A percentile compares a stretch with the other conserved stretches of the same genome.
Evolutionary conservation across 2,329 filamentous ascomycete species (phyloP).

Genomic region (Scedosporium minutisporum): DNA sequence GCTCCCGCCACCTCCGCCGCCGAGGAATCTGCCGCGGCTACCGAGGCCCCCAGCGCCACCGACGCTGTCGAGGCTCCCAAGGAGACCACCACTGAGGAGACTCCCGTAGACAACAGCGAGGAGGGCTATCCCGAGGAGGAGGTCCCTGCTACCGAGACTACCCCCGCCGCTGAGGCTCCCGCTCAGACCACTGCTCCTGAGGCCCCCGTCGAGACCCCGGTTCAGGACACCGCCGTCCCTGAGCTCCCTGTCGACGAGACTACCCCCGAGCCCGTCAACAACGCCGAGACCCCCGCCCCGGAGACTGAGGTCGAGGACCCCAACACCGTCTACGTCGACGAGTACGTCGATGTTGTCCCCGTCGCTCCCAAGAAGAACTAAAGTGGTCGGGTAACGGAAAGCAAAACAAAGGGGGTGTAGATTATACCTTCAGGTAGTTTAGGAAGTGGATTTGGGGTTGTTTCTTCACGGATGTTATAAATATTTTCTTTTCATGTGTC

Average conservation of each 20-base stretch:
- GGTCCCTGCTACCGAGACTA: slow-evolving; percentile 5
- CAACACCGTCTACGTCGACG: slow-evolving; percentile 14
- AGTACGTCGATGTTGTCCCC: slow-evolving; percentile 4
- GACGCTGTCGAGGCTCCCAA: slow-evolving; percentile 18
- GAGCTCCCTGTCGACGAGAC: slow-evolving; percentile 17
- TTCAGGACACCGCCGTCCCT: slow-evolving; percentile 12
- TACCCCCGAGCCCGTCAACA: slow-evolving; percentile 13
- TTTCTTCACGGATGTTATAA: background rate
- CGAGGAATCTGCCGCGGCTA: slow-evolving; percentile 18
- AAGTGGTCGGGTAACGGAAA: background rate
- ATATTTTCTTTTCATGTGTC: slow-evolving; percentile 1
- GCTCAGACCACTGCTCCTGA: background rate
- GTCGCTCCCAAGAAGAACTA: slow-evolving; percentile 19
- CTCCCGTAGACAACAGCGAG: slow-evolving; percentile 10
- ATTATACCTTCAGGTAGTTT: background rate
- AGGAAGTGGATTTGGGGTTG: background rate
- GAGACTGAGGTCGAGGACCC: slow-evolving; percentile 28
- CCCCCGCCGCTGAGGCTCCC: slow-evolving; percentile 11
- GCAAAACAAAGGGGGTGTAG: background rate
- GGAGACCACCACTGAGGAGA: slow-evolving; percentile 30
- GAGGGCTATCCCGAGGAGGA: slow-evolving; percentile 16
- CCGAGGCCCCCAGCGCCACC: slow-evolving; percentile 15
- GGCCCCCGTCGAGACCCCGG: slow-evolving; percentile 18
- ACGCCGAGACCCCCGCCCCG: slow-evolving; percentile 23
- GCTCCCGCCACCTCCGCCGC: slow-evolving; percentile 24